phyloP scores from a whole-genome alignment of 331 rosid genomes.

The Cydonia oblonga region DNA sequence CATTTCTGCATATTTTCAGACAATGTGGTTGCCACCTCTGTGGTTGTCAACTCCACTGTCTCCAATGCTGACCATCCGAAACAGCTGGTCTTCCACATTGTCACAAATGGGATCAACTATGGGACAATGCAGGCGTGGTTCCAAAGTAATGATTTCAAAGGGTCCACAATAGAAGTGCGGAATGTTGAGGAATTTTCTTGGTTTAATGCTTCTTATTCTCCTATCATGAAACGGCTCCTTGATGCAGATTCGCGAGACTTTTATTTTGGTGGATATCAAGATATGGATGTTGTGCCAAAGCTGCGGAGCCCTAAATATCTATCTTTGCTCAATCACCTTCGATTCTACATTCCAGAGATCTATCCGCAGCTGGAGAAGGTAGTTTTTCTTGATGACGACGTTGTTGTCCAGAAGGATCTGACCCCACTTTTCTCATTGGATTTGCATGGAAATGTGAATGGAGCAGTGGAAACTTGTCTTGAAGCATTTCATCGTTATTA shows the following conservation, averaged over 20 bases:
- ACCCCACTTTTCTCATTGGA: constrained; percentile 86
- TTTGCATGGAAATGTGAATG: constrained; percentile 93
- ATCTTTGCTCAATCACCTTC: constrained; percentile 74
- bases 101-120: constrained; percentile 65
- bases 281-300: constrained; percentile 50
- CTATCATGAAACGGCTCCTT: constrained; percentile 53
- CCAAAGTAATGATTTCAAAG: constrained; percentile 64
- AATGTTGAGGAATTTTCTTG: constrained; percentile 72
- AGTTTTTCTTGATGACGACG: constrained; percentile 90
- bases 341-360: constrained; percentile 92
- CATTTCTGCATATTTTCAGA: constrained; percentile 98
- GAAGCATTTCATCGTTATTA: constrained; percentile 90
- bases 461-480: constrained; percentile 97
- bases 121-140: constrained; percentile 91
- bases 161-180: constrained; percentile 80
- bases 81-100: constrained; percentile 87
- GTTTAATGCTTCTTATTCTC: constrained; percentile 80
- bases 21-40: constrained; percentile 75
- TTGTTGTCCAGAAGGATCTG: constrained; percentile 89
- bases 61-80: constrained; percentile 85
- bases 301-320: constrained; percentile 54
- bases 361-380: constrained; percentile 96
- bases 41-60: constrained; percentile 79
- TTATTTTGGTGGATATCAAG: constrained; percentile 61
- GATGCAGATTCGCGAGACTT: constrained; percentile 41